Percentiles rank a stretch among this genome's conserved stretches.
Conservation (phyloP, 768 basidiomycete genomes). For the Xerocomellus chrysenteron region DNA sequence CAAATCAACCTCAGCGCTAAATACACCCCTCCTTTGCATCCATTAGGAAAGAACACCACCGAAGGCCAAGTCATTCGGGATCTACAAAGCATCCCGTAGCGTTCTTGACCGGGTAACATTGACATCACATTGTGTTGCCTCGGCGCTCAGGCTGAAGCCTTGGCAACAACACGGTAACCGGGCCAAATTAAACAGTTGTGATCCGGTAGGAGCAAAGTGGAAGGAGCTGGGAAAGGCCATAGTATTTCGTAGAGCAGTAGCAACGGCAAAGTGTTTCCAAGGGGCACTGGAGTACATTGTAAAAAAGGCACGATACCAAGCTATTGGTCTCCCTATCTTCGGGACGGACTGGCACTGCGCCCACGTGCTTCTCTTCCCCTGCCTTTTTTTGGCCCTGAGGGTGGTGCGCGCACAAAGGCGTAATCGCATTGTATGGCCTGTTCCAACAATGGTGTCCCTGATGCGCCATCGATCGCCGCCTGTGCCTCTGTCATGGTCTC, state of each 20-base stretch:
- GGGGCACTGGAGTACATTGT: neutral
- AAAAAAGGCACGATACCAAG: neutral
- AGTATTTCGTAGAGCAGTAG: neutral
- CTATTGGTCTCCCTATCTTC: conserved; percentile 40
- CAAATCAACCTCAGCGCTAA: conserved; percentile 8
- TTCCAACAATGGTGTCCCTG: conserved; percentile 80
- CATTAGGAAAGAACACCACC: conserved; percentile 17
- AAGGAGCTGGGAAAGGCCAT: neutral
- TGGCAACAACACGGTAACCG: conserved; percentile 2
- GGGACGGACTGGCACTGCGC: conserved; percentile 79
- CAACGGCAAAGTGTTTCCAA: conserved; percentile 4
- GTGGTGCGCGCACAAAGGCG: conserved; percentile 84
- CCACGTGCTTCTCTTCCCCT: conserved; percentile 59
- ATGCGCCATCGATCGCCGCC: conserved; percentile 87
- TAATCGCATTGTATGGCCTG: conserved; percentile 89
- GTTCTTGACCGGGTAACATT: neutral
- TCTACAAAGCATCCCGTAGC: neutral
- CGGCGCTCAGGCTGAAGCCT: neutral
- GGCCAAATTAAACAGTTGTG: neutral
- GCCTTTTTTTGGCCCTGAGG: conserved; percentile 78
- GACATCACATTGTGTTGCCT: neutral
- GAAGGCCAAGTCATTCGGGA: neutral
- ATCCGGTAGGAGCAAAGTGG: neutral
- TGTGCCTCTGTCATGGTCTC: conserved; percentile 94
- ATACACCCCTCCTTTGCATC: neutral